phyloP scores from a whole-genome alignment of 1,139 yeast species.

The Blastobotrys serpentis region DNA sequence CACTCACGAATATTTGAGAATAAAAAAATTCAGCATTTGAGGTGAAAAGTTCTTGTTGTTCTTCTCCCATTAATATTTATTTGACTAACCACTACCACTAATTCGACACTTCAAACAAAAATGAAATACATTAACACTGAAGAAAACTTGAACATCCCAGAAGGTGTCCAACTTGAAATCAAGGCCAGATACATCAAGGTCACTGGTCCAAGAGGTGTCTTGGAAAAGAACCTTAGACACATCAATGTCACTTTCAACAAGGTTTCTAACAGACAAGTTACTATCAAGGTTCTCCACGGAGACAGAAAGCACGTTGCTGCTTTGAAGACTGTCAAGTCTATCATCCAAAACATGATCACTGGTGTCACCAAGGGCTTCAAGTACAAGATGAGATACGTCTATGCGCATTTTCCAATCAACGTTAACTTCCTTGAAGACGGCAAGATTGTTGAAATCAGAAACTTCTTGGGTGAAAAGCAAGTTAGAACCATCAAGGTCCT shows the following conservation, averaged over 20 bases:
- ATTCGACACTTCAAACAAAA: slow-evolving; percentile 24
- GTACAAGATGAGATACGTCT: slow-evolving; percentile 99
- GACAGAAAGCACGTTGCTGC: slow-evolving; percentile 99
- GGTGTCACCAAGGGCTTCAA: slow-evolving; percentile 99
- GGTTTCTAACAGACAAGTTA: slow-evolving; percentile 68
- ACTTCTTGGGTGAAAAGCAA: slow-evolving; percentile 98
- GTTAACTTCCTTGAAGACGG: slow-evolving; percentile 85
- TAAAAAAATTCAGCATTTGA: too few species aligned
- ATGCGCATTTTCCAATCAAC: slow-evolving; percentile 99
- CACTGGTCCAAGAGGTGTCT: slow-evolving; percentile 97
- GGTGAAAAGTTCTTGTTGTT: too few species aligned
- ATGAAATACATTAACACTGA: slow-evolving; percentile 97
- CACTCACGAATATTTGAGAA: too few species aligned
- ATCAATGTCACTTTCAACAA: slow-evolving; percentile 89
- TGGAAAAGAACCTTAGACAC: slow-evolving; percentile 89
- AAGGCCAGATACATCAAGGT: slow-evolving; percentile 90
- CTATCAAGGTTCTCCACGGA: slow-evolving; percentile 95
- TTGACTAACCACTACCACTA: background rate
- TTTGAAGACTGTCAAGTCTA: slow-evolving; percentile 96
- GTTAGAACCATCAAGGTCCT: slow-evolving; percentile 81
- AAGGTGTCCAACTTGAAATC: slow-evolving; percentile 87
- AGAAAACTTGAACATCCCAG: slow-evolving; percentile 89
- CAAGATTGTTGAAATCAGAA: slow-evolving; percentile 90
- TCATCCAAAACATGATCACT: slow-evolving; percentile 88
- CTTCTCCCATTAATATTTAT: slow-evolving; percentile 35